These are phyloP conservation scores for Tylopilus sp. DNA, from an alignment of 768 basidiomycete genomes.

Conservation along the genomic window DNA sequence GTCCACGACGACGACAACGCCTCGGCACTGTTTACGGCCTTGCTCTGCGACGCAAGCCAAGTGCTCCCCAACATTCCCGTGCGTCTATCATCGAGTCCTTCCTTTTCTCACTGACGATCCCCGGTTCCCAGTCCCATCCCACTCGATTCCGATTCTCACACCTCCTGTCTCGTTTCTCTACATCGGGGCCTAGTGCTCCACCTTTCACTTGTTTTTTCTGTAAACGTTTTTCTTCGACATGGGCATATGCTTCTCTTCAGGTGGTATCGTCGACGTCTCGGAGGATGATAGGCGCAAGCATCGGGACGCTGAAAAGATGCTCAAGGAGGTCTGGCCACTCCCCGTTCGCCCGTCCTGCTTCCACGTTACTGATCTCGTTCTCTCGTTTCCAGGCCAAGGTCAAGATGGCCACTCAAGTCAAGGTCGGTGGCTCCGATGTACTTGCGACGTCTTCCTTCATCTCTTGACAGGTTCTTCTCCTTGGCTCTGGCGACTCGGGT, in stretches of 20 bases:
- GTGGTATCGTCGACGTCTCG: slow-evolving; percentile 50
- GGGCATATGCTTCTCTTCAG: slow-evolving; percentile 78
- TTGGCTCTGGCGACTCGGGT: slow-evolving; percentile 92
- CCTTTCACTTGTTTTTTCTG: background rate
- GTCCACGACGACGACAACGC: background rate
- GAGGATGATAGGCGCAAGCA: slow-evolving; percentile 69
- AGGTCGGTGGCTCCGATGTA: slow-evolving; percentile 43
- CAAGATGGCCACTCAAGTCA: slow-evolving; percentile 69
- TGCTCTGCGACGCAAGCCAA: slow-evolving; percentile 18
- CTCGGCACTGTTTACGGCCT: slow-evolving; percentile 8
- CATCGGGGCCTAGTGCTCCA: slow-evolving; percentile 17
- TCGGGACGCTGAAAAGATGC: slow-evolving; percentile 68
- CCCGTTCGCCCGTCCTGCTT: background rate
- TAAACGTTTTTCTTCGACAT: slow-evolving; percentile 34
- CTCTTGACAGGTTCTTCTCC: slow-evolving; percentile 63
- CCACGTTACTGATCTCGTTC: background rate
- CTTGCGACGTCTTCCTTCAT: background rate
- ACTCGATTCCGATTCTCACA: background rate
- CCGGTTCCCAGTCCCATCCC: background rate
- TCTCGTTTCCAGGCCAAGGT: slow-evolving; percentile 57
- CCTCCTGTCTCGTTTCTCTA: background rate
- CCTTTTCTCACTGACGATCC: background rate
- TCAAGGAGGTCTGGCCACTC: slow-evolving; percentile 61
- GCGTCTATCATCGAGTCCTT: background rate
- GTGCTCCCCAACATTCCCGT: slow-evolving; percentile 3